These are phyloP conservation scores for Annulohypoxylon bovei DNA, from an alignment of 495 filamentous ascomycete genomes.

Conservation along the genomic window DNA sequence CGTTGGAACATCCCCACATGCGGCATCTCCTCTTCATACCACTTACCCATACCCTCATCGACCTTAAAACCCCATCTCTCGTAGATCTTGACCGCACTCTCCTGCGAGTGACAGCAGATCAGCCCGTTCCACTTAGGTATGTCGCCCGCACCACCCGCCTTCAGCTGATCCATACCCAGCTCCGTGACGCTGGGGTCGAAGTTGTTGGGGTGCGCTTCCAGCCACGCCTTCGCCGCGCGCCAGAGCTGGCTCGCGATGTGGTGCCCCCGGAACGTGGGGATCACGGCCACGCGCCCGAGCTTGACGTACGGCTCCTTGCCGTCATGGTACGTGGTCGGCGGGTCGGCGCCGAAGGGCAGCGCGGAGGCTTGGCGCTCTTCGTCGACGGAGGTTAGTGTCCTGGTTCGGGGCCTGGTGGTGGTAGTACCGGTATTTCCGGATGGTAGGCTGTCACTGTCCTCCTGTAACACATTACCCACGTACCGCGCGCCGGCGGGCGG, in stretches of 20 bases:
- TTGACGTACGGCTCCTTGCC: conserved; percentile 78
- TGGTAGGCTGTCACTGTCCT: conserved; percentile 5
- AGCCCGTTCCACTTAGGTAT: conserved; percentile 72
- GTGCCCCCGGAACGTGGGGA: conserved; percentile 67
- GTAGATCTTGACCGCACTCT: conserved; percentile 68
- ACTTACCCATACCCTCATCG: conserved; percentile 76
- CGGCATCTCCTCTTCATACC: conserved; percentile 85
- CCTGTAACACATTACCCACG: conserved; percentile 46
- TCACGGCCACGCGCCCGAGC: conserved; percentile 77
- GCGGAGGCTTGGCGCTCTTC: conserved; percentile 25
- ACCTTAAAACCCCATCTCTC: conserved; percentile 70
- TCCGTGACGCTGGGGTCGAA: conserved; percentile 60
- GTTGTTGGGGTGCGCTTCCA: conserved; percentile 60
- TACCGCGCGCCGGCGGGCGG: conserved; percentile 57
- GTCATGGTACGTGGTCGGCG: conserved; percentile 60
- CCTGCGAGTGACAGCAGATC: conserved; percentile 79
- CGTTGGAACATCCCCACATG: conserved; percentile 82
- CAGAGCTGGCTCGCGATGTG: conserved; percentile 72
- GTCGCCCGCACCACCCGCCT: conserved; percentile 39
- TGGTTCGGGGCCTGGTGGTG: background rate
- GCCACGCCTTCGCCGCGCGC: conserved; percentile 70
- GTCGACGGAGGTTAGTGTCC: conserved; percentile 17
- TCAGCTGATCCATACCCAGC: conserved; percentile 54
- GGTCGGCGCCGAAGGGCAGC: conserved; percentile 50
- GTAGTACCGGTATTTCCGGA: background rate